Evolutionary conservation across 805 yeast genomes (phyloP).

Genomic region (Yamadazyma tumulicola): DNA sequence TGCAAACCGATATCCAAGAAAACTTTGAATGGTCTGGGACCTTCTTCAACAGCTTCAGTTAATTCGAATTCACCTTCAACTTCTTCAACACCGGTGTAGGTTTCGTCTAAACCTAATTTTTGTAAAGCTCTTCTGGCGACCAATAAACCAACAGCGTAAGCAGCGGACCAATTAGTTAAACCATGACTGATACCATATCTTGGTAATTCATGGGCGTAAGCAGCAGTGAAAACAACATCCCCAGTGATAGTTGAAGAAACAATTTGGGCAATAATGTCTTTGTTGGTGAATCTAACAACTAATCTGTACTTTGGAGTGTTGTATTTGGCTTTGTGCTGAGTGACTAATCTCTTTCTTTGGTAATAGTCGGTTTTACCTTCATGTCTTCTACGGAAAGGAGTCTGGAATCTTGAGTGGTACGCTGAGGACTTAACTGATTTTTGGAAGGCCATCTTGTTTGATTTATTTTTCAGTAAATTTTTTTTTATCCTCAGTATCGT

Average conservation of each 20-base stretch:
- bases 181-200: constrained; percentile 96
- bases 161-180: constrained; percentile 99
- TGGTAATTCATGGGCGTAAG: constrained; percentile 99
- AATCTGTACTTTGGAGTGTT: constrained; percentile 99
- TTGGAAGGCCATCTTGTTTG: constrained; percentile 14
- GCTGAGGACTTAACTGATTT: constrained; percentile 69
- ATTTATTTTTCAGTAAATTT: constrained; percentile 2
- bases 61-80: constrained; percentile 98
- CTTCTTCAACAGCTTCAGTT: constrained; percentile 99
- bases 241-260: constrained; percentile 96
- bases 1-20: constrained; percentile 98
- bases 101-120: constrained; percentile 97
- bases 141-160: constrained; percentile 97
- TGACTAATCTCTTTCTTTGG: constrained; percentile 99
- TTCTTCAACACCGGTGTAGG: constrained; percentile 98
- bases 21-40: constrained; percentile 99
- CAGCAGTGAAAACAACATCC: constrained; percentile 93
- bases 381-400: constrained; percentile 99
- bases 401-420: constrained; percentile 99
- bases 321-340: constrained; percentile 99
- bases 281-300: constrained; percentile 99
- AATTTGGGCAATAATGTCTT: constrained; percentile 97
- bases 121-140: constrained; percentile 98
- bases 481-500: neutral
- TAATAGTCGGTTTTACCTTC: constrained; percentile 99